Percentiles rank a stretch among this genome's conserved stretches.
These are phyloP conservation scores for Cladophialophora carrionii DNA, from an alignment of 2,329 filamentous ascomycete species.

Conservation along the genomic window DNA sequence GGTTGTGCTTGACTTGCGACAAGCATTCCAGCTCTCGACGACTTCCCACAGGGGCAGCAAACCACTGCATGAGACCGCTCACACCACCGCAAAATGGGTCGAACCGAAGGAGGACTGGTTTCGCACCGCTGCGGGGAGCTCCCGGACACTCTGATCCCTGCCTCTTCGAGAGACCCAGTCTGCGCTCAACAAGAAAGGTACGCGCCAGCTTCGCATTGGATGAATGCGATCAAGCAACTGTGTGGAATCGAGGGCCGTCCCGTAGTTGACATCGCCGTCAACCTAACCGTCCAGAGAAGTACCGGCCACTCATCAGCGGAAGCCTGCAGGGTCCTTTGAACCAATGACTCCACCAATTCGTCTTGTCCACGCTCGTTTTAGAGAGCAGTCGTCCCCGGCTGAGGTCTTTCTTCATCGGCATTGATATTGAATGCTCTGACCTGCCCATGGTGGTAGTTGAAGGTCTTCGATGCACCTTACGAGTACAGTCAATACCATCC, in stretches of 20 bases:
- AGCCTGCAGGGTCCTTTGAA: too few relatives aligned
- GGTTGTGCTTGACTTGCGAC: neutral
- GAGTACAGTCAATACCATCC: neutral
- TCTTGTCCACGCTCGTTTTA: neutral
- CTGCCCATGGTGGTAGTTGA: too few relatives aligned
- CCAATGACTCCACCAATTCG: too few relatives aligned
- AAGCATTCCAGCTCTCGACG: neutral
- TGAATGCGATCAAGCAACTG: neutral
- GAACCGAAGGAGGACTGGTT: neutral
- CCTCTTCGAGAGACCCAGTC: neutral
- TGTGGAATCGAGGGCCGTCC: neutral
- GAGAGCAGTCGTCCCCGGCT: neutral
- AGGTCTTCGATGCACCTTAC: neutral
- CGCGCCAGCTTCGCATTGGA: neutral
- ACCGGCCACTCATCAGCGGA: too few relatives aligned
- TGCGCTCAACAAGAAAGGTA: neutral
- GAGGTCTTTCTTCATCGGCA: neutral
- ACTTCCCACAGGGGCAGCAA: neutral
- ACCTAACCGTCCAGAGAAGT: neutral
- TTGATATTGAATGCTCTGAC: neutral
- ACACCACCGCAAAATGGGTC: neutral
- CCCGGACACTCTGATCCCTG: neutral
- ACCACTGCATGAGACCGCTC: neutral
- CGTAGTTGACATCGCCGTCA: neutral
- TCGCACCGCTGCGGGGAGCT: neutral